A percentile compares a stretch with the other conserved stretches of the same genome.
Conservation (phyloP, 495 filamentous ascomycete genomes). For the Penicillium soppii region DNA sequence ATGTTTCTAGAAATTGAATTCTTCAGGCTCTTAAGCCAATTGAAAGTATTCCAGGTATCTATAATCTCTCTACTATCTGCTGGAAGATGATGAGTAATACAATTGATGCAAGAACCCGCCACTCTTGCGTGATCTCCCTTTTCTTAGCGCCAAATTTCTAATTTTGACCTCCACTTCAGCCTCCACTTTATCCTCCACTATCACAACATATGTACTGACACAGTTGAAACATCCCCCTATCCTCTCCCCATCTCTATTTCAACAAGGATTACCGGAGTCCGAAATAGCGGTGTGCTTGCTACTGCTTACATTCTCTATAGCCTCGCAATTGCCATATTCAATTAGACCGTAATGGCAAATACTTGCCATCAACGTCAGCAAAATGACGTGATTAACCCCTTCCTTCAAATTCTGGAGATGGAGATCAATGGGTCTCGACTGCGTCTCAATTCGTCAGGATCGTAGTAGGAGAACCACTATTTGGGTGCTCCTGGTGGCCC, state of each 20-base stretch:
- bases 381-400: slow-evolving; percentile 26
- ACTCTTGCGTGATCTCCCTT: slow-evolving; percentile 37
- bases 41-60: background rate
- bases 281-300: slow-evolving; percentile 18
- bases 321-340: background rate
- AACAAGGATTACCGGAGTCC: too few species aligned
- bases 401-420: background rate
- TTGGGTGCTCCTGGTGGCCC: background rate
- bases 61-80: too few species aligned
- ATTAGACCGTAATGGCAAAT: slow-evolving; percentile 20
- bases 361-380: slow-evolving; percentile 27
- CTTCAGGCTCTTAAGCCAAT: too few species aligned
- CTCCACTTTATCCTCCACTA: too few species aligned
- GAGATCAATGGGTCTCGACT: background rate
- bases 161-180: slow-evolving; percentile 20
- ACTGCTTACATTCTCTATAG: background rate
- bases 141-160: slow-evolving; percentile 18
- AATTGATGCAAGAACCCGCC: slow-evolving; percentile 17
- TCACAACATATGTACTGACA: too few species aligned
- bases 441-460: background rate
- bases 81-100: background rate
- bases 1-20: too few species aligned
- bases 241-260: too few species aligned
- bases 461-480: too few species aligned
- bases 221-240: too few species aligned